A percentile compares a stretch with the other conserved stretches of the same genome.
Evolutionary conservation across 805 yeast species (phyloP).

Genomic region (Candida montana): DNA sequence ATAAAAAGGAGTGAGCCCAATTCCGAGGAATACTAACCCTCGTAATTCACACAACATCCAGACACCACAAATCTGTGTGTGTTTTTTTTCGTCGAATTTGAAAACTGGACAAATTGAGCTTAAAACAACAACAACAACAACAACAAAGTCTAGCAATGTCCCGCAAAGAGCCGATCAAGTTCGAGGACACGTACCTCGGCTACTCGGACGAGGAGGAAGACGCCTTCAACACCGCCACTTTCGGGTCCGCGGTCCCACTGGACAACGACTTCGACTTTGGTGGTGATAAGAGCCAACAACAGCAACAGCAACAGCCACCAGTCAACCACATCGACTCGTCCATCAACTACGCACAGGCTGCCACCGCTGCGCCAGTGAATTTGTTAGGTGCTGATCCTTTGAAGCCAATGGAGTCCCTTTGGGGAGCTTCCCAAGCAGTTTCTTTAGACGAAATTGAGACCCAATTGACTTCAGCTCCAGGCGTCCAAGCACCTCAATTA

Average conservation of each 20-base stretch:
- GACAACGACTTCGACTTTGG: slow-evolving; percentile 67
- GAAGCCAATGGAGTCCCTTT: slow-evolving; percentile 68
- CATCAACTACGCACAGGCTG: slow-evolving; percentile 40
- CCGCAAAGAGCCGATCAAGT: slow-evolving; percentile 44
- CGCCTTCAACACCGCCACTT: slow-evolving; percentile 75
- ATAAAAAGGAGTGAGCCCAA: background rate
- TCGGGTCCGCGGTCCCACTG: slow-evolving; percentile 51
- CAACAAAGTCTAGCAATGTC: slow-evolving; percentile 3
- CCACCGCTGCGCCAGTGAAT: slow-evolving; percentile 24
- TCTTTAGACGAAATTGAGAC: slow-evolving; percentile 86
- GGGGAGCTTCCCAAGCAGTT: slow-evolving; percentile 37
- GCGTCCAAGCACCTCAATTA: slow-evolving; percentile 17
- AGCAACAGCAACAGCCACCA: slow-evolving; percentile 1
- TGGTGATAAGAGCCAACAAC: slow-evolving; percentile 13
- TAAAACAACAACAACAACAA: background rate
- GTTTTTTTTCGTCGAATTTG: background rate
- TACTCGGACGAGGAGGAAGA: slow-evolving; percentile 70
- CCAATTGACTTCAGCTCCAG: slow-evolving; percentile 28
- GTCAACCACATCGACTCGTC: slow-evolving; percentile 23
- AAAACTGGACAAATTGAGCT: no score
- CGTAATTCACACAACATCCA: background rate
- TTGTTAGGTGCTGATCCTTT: slow-evolving; percentile 34
- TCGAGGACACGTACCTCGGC: slow-evolving; percentile 81
- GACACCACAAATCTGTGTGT: background rate
- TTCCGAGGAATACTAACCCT: background rate